These are phyloP conservation scores for Solanum chmielewskii DNA, from an alignment of 257 asterid genomes.

Conservation along the genomic window DNA sequence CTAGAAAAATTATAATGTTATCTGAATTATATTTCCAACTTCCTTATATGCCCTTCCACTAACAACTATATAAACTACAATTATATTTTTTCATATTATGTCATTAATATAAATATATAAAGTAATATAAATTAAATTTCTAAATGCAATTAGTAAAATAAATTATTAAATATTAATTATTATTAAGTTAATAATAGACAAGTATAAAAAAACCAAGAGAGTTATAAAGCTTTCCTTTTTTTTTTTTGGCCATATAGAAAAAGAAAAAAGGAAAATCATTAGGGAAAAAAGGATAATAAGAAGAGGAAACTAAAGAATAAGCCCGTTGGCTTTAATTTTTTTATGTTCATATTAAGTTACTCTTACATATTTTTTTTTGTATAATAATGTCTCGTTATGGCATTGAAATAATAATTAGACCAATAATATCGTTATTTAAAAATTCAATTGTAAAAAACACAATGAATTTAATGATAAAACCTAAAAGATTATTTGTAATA, in stretches of 20 bases:
- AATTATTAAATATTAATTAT: no score
- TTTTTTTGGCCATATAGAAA: neutral
- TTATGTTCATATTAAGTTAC: neutral
- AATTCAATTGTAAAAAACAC: no score
- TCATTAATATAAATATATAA: neutral
- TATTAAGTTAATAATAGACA: no score
- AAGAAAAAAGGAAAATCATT: neutral
- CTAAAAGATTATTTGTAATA: neutral
- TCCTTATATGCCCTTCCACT: neutral
- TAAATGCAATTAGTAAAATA: no score
- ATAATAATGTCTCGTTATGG: neutral
- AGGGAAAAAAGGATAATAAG: neutral
- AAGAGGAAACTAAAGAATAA: neutral
- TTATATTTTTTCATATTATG: no score
- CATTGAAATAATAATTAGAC: neutral
- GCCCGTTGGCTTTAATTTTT: neutral
- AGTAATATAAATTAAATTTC: neutral
- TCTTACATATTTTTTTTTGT: no score
- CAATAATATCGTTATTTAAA: neutral
- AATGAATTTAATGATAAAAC: no score
- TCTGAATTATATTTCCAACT: neutral
- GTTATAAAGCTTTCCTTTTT: neutral
- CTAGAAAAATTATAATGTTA: neutral
- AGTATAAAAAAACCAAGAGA: fast-evolving
- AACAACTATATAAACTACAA: neutral